Base-by-base conservation (phyloP, 371 early-diverging fungal species). In the Saksenaea vasiformis region DNA sequence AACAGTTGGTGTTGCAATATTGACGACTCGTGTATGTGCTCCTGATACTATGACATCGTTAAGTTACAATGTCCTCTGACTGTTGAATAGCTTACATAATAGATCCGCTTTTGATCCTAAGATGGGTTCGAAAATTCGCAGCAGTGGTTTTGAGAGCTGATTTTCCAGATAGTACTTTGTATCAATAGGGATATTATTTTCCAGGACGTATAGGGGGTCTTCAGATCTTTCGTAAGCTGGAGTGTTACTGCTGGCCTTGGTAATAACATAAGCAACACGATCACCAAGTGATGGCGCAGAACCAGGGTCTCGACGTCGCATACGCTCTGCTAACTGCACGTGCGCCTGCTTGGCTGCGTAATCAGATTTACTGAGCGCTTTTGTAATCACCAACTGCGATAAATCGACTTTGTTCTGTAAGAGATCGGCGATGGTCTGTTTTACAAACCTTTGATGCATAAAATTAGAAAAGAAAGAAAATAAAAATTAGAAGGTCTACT, bases 211-310 rank as follows among this genome's bases (percentile, higher is more conserved):
- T 24, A 99, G 86, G 17, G 99, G 99, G 78, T 99, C 99, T 80
- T 99, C 99, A 0, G 98, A 94, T 69, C 96, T 95, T 67, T 99
- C 99, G 70, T 99, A 98, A 3, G 98, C 95, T 27, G 96, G 92
- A 19, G 93, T 91, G 56, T 90, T 92, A 65, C 92, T 97, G 17
- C 91, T 77, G 3, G 93, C 98, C 70, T 93, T 93, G 71, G 96
- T 87, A 66, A 99, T 97, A 0, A 99, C 99, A 78, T 99, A 99
- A 0, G 98, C 94, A n/a, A 99, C 99, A 71, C 99, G 94, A 72
- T 99, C 99, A 31, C 99, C 99, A 11, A 99, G 73, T 39, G 89
- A 87, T 19, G 99, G 99, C 0, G 99, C 99, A 38, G 96, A 95
- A 10, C 98, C 96, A 19, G 98, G 89, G 78, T 99, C 99, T 69